Base-by-base conservation (phyloP, 345 rosid species). In the Passiflora organensis region DNA sequence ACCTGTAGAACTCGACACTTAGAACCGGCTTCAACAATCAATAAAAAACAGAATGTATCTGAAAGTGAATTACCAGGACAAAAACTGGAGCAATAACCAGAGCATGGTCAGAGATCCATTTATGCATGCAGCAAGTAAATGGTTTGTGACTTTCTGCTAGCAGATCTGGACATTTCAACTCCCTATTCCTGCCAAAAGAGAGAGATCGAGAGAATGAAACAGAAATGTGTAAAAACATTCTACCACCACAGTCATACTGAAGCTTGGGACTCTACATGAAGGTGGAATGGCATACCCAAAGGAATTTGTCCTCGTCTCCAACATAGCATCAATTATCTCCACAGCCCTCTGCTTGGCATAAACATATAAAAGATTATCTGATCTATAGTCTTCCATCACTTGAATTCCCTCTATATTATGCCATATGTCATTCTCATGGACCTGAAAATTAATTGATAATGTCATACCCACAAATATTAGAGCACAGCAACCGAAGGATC, bases 121-220 rank as follows among this genome's bases (percentile, higher is more conserved):
- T 82, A 60, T 55, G 79, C 36, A 82, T 14, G 10, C 60, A 78
- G 46, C 97, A 87, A 10, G 83, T 60, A 43, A 77, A 19, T 4
- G 97, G 86, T 72, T 80, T 85, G 76, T 82, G 83, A 53, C 48
- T 55, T 70, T 80, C 83, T 5, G 78, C 79, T 41, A 82, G 24
- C 13, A 56, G 59, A 48, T 87, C 86, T 32, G 95, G 91, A 67
- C 96, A 91, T 69, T 82, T 91, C 65, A 85, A 71, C 74, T 85
- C 96, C 42, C 62, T 74, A 41, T 58, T 72, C 76, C 96, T 91
- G 58, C 43, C 23, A 57, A 25, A 22, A 13, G 15, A 41, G 43
- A 15, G 13, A 41, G n/a, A 9, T 13, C 9, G 34, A 41, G n/a
- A 41, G 43, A 15, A 41, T 1, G n/a, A 41, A 13, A 6, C 13